A percentile compares a stretch with the other conserved stretches of the same genome.
Conservation (phyloP, 495 filamentous ascomycete genomes). For the Tirmania nivea region DNA sequence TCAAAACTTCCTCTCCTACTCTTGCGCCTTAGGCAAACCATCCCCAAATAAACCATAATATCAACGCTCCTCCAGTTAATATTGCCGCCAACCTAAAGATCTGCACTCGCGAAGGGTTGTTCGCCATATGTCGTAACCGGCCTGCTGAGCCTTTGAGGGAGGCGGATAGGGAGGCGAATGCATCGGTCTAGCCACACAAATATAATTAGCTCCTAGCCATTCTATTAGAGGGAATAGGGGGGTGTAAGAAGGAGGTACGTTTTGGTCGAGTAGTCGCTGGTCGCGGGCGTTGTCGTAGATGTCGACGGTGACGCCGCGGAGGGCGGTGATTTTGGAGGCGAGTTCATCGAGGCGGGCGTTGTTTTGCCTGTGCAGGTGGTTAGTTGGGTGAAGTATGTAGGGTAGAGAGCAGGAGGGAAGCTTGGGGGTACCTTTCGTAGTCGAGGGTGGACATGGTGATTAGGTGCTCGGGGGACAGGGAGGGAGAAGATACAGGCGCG, state of each 20-base stretch:
- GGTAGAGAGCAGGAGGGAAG: no score
- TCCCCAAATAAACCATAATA: background rate
- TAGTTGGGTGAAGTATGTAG: no score
- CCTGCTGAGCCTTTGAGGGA: background rate
- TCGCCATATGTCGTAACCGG: background rate
- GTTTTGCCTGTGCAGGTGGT: constrained; percentile 38
- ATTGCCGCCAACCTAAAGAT: background rate
- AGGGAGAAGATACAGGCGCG: no score
- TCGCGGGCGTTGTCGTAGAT: constrained; percentile 87
- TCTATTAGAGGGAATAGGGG: background rate
- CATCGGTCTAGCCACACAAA: background rate
- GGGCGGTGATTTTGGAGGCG: constrained; percentile 65
- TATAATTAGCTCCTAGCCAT: background rate
- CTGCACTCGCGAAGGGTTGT: background rate
- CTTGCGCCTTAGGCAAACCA: background rate
- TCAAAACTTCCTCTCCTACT: no score
- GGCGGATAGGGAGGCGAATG: background rate
- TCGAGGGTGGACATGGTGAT: no score
- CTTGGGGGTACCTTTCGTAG: no score
- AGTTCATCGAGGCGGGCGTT: constrained; percentile 86
- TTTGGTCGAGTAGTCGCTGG: constrained; percentile 67
- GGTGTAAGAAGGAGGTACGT: constrained; percentile 31
- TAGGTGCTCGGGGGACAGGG: no score
- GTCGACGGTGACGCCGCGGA: constrained; percentile 92
- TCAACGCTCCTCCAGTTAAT: background rate